Base-by-base conservation (phyloP, 1,284 basidiomycete species). In the Inonotus obliquus region DNA sequence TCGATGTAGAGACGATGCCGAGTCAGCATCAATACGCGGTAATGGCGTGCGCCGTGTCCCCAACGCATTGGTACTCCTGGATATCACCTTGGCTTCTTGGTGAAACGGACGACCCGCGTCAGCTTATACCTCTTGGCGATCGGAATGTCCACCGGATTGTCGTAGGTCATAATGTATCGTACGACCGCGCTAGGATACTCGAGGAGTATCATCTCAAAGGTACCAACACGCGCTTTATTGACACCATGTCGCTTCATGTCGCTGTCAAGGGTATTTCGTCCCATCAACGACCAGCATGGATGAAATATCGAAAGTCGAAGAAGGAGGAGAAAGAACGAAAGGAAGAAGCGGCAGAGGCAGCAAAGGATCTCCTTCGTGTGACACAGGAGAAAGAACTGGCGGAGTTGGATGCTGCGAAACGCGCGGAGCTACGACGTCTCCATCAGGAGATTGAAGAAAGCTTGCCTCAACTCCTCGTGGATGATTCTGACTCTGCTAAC, bases 1-100 rank as follows among this genome's bases (percentile, higher is more conserved):
- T 99, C 67, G 97, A 99, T 72, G 92, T 99, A 54, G 96, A 99
- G 75, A 95, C 93, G 0, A 82, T 99, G 78, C 94, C 94, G 17
- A 82, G 83, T 41, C 82, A 92, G 63, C 87, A 91, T 51, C 86
- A 85, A 0, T 95, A 87, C 68, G 83, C 96, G 1, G 81, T 98
- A 70, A 91, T 99, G 81, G 96, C 97, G 0, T 92, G 89, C 61
- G 96, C 96, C 1, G 91, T 85, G 0, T 89, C 94, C 4, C 78
- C 81, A 17, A 85, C 86, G 39, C 89, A 87, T 0, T 99, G 96
- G 96, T 99, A 99, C 71, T 86, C 86, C 4, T 99, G 97, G 96
- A 84, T 98, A 62, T 96, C 92, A 1, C 96, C 96, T 0, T 96
- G 94, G 87, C 77, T 99, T 4, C 81, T 98, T 4, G 84, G 84